Evolutionary conservation across 1,139 yeast species (phyloP), one percentile per base, ranked within the genome.

Genomic region (Debaryomycetaceae sp.): DNA sequence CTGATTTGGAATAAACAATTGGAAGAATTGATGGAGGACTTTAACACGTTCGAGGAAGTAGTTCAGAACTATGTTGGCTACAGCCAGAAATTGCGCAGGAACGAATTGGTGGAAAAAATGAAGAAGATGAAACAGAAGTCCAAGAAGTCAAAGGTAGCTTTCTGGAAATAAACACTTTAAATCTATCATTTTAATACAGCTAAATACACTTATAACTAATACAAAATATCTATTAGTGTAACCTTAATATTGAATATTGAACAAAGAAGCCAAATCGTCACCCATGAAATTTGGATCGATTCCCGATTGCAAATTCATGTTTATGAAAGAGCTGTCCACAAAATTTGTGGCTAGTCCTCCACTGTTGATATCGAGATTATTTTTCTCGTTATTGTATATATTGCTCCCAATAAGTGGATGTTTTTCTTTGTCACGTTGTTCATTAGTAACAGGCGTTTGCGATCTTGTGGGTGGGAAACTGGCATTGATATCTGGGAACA

Each of bases 41-140:
- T 81, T 52, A 80, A 78, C 43, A 80, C 85, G 11, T 83, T 81
- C 56, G 90, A 85, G 56, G 72, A 81, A 5, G 88, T 85, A 50
- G 86, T 85, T 34, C 89, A 84, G 59, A 82, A 81, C 51, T 66
- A 83, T 50, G 83, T 84, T 34, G 91, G 87, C 20, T 83, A 84
- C 59, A 82, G 86, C 31, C 90, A 85, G 55, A 74, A 75, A 51
- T 53, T 77, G 37, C 70, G 75, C 50, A 62, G 83, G 45, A 77
- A 78, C 41, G 81, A 78, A 55, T 63, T 76, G 23, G 56, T 75
- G 42, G 73, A 63, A 44, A 64, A 65, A 47, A 58, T 72, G 51
- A 67, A 68, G 46, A 60, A 60, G 39, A 50, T 65, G 9, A 61
- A 60, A 41, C 43, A 45, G 27, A 60, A 59, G 38, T 46, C 53